Base-by-base conservation (phyloP, 208 protist genomes). In the Acanthamoeba triangularis region DNA sequence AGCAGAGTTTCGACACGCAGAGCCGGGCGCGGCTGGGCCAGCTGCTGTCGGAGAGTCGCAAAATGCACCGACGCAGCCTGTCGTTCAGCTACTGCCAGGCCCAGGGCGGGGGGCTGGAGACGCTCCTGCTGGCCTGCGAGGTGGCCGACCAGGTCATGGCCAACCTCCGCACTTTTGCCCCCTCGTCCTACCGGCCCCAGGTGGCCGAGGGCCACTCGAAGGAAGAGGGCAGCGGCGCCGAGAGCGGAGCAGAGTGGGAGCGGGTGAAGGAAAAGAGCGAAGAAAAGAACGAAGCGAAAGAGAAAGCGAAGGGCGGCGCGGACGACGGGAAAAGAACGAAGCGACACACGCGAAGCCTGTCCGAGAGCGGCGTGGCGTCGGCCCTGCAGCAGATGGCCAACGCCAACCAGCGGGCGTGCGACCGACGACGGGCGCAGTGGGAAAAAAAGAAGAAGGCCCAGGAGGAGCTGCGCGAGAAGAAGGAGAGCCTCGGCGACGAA, bases 241-340 rank as follows among this genome's bases (percentile, higher is more conserved):
- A 85, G 44, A 85, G 76, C n/a, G 76, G 76, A n/a, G 28, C 47
- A 10, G 76, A 85, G 76, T 85, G 76, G 76, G 76, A 49, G 76
- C 16, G 47, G 10, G 76, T 85, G 25, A 59, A 59, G 47, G 76
- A 80, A 23, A 35, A 72, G 63, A 28, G 23, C n/a, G 30, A 72
- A 23, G 11, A 72, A 23, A 28, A 16, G 23, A 80, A 13, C 69
- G 30, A 80, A 80, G 69, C 69, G 69, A 80, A 80, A 80, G 69
- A 33, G 69, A 80, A 49, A 30, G 69, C 16, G 37, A 23, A 14
- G 76, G 37, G 25, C 28, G 44, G 0, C 25, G 20, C 8, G 28
- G 61, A n/a, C 61, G 61, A 67, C 61, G 28, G 28, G 25, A 85
- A 25, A 49, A 85, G 76, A 49, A 23, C 33, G 20, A 33, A 35